These are phyloP conservation scores for Pseudisothecium myosuroides DNA, from an alignment of 225 moss, liverwort and hornwort species.

Conservation along the genomic window DNA sequence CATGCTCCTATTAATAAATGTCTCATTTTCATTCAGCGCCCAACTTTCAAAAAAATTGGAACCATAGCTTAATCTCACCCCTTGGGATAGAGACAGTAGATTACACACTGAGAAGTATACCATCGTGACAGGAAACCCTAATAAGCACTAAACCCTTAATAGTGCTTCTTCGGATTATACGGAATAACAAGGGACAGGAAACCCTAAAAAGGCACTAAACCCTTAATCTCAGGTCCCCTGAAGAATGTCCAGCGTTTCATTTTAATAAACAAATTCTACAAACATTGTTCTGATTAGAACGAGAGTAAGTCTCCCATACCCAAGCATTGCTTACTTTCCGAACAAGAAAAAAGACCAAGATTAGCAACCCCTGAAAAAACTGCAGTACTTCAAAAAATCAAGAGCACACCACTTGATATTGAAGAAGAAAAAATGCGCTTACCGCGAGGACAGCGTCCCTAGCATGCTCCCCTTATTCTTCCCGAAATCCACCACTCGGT, in stretches of 20 bases:
- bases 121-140: background rate
- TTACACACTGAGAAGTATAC: background rate
- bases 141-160: background rate
- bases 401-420: background rate
- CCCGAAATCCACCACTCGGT: conserved; percentile 42
- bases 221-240: background rate
- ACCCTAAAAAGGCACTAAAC: background rate
- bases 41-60: background rate
- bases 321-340: background rate
- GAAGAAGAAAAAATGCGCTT: background rate
- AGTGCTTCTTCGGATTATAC: background rate
- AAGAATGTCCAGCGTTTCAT: background rate
- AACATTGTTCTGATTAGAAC: background rate
- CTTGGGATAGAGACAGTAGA: background rate
- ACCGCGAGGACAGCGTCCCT: conserved; percentile 43
- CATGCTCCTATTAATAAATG: background rate
- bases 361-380: background rate
- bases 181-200: background rate
- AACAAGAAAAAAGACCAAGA: background rate
- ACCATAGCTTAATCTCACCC: background rate
- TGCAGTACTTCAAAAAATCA: background rate
- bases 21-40: background rate
- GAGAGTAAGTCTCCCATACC: background rate
- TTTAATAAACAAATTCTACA: background rate
- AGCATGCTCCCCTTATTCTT: conserved; percentile 54